phyloP scores from a whole-genome alignment of 164 flowering plant species.

The Magnolia sinica region DNA sequence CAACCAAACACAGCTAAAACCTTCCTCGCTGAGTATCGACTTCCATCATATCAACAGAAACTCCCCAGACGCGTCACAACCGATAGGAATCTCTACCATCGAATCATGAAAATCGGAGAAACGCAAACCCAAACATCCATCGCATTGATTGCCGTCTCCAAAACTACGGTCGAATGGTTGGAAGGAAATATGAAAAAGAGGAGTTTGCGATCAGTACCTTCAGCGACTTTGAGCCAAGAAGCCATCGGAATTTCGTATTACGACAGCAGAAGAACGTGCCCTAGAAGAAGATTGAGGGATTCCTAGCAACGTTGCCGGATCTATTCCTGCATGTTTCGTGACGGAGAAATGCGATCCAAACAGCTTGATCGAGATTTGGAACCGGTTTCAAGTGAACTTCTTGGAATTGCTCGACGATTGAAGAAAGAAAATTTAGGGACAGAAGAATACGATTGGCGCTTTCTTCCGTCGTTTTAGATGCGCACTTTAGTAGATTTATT shows the following conservation, averaged over 20 bases:
- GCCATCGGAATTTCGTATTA: constrained; percentile 37
- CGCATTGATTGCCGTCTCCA: background rate
- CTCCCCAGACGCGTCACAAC: background rate
- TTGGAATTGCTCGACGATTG: no score
- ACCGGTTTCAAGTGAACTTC: no score
- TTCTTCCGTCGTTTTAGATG: no score
- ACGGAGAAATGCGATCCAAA: no score
- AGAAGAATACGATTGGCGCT: no score
- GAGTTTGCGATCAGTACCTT: constrained; percentile 43
- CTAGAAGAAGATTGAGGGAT: no score
- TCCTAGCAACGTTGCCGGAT: no score
- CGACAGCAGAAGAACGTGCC: background rate
- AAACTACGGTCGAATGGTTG: background rate
- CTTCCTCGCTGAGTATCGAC: background rate
- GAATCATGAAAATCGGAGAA: background rate
- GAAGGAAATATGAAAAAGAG: background rate
- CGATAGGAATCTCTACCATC: background rate
- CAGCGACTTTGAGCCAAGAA: constrained; percentile 87
- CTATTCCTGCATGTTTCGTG: no score
- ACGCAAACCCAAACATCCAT: background rate
- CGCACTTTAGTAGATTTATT: no score
- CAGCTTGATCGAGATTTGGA: no score
- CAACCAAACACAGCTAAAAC: background rate
- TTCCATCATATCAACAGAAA: background rate
- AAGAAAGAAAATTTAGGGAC: no score